Conservation (phyloP, 441 rosid genomes). For the Codiaeum variegatum region DNA sequence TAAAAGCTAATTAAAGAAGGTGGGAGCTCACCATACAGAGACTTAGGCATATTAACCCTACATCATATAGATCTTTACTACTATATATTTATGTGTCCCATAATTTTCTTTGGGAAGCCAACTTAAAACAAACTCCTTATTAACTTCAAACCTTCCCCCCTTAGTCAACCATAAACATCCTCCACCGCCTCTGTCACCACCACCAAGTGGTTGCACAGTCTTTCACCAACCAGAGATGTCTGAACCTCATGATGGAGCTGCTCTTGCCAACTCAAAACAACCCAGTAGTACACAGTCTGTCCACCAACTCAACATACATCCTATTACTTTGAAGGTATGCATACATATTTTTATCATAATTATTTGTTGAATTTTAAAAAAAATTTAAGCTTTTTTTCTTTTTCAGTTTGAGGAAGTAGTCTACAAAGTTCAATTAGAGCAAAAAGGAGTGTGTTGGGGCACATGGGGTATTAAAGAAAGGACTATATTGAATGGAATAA, state of each 20-base stretch:
- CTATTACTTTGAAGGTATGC: constrained; percentile 83
- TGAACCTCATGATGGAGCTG: constrained; percentile 37
- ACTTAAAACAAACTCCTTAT: constrained; percentile 33
- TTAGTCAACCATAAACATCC: constrained; percentile 8
- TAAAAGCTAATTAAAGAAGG: constrained; percentile 23
- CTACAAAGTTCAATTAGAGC: constrained; percentile 71
- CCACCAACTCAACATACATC: constrained; percentile 42
- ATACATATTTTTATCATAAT: not conserved
- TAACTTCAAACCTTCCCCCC: constrained; percentile 28
- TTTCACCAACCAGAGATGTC: constrained; percentile 33
- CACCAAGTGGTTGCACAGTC: constrained; percentile 24
- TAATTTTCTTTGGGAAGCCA: constrained; percentile 50
- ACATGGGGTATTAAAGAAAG: constrained; percentile 63
- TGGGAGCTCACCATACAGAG: constrained; percentile 63
- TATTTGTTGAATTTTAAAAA: not conserved
- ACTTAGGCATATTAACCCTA: constrained; percentile 26
- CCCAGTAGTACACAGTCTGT: constrained; percentile 42
- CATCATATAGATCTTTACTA: constrained; percentile 29
- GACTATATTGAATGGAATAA: constrained; percentile 69
- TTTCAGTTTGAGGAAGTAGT: constrained; percentile 87
- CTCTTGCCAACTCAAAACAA: constrained; percentile 41
- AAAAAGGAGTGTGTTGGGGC: constrained; percentile 43
- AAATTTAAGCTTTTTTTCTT: not conserved
- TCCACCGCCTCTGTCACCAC: constrained; percentile 7
- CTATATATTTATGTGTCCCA: constrained; percentile 54